Evolutionary conservation across 2,329 filamentous ascomycete species (phyloP).

Genomic region (Trichoderma atroviride): DNA sequence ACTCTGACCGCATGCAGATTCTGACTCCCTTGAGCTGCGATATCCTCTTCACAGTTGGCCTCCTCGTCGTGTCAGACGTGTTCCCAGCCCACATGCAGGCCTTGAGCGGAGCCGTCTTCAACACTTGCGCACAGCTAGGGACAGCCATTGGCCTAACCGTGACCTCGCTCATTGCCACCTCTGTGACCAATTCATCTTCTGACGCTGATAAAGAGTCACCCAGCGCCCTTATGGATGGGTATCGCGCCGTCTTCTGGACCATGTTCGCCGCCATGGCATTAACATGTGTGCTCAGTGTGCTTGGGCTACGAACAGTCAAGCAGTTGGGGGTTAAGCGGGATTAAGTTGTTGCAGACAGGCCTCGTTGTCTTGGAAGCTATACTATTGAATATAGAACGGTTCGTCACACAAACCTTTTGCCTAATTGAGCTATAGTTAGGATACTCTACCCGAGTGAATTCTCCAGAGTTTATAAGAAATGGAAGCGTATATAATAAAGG

Average conservation of each 20-base stretch:
- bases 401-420: neutral
- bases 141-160: slow-evolving; percentile 52
- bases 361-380: neutral
- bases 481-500: neutral
- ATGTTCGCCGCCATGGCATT: slow-evolving; percentile 49
- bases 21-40: slow-evolving; percentile 48
- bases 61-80: slow-evolving; percentile 56
- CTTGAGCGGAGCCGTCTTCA: slow-evolving; percentile 64
- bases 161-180: slow-evolving; percentile 48
- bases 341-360: neutral
- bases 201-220: slow-evolving; percentile 33
- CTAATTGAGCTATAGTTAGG: neutral
- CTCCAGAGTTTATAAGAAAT: neutral
- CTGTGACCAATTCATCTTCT: slow-evolving; percentile 40
- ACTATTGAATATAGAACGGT: neutral
- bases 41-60: slow-evolving; percentile 58
- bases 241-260: slow-evolving; percentile 54
- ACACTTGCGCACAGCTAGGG: slow-evolving; percentile 60
- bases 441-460: neutral
- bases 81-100: slow-evolving; percentile 61
- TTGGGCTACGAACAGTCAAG: slow-evolving; percentile 7
- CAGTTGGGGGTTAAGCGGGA: slow-evolving; percentile 2
- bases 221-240: slow-evolving; percentile 50
- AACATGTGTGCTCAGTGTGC: slow-evolving; percentile 30
- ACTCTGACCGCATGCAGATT: slow-evolving; percentile 28